Evolutionary conservation across 495 filamentous ascomycete genomes (phyloP), one percentile per base, ranked within the genome.

Genomic region (Melanomma pulvis-pyrius): DNA sequence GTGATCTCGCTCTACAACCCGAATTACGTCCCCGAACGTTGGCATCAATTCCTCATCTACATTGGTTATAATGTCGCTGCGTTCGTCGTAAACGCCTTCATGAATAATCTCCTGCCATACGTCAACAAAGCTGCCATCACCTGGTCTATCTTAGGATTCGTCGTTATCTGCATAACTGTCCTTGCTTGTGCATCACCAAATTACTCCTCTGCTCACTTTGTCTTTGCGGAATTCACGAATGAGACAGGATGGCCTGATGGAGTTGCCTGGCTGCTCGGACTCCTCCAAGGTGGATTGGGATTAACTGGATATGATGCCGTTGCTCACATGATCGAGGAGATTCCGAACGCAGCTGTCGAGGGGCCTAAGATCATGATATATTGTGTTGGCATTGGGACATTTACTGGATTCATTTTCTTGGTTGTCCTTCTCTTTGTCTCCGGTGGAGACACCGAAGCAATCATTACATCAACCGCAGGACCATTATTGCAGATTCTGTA

Each of bases 41-140:
- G 88, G 88, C 90, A 92, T 70, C 87, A 90, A 67, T 90, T 93
- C 72, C 74, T 91, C 19, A 84, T 92, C 26, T 92, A 92, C 72
- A 81, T 90, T 57, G 86, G 68, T 1, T 89, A 87, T 69, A 89
- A 85, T 50, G 52, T 90, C 21, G 74, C 81, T 11, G 86, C 84
- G 0, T 87, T 90, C 44, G 39, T 85, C 15, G 79, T 92, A 74
- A 93, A 93, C 68, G 82, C 84, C 1, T 86, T 91, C 56, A 79
- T 82, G 66, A 91, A 87, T 59, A 77, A 79, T 1, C 58, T 82
- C 1, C 75, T 93, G 12, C 88, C 89, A 4, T 77, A 83, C 9
- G 80, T 93, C 54, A 91, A 87, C 51, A 88, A 88, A 67, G 77
- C 70, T 0, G 81, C 80, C 49, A 82, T 92, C 59, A 82, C 83